phyloP scores from a whole-genome alignment of 768 basidiomycete genomes.

The Phaffia australis region DNA sequence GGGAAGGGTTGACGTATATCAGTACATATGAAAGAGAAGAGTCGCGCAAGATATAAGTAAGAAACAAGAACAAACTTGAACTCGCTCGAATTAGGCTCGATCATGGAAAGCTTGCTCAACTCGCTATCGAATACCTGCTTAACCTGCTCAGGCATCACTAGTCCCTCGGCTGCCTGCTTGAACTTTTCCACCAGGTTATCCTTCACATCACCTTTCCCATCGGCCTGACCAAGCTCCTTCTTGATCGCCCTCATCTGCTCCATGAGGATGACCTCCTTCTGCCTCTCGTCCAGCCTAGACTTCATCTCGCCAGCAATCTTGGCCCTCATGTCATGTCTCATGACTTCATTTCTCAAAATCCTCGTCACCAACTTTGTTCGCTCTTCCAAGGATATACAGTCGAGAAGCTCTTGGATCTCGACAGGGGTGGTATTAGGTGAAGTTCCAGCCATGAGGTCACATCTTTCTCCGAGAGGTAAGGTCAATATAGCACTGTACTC shows the following conservation, averaged over 20 bases:
- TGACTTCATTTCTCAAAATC: slow-evolving; percentile 93
- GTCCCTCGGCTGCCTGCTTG: slow-evolving; percentile 62
- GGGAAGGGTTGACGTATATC: background rate
- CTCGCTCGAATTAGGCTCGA: slow-evolving; percentile 84
- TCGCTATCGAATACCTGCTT: slow-evolving; percentile 95
- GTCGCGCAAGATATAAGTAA: background rate
- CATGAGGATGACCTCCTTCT: slow-evolving; percentile 91
- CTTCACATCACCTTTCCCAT: slow-evolving; percentile 80
- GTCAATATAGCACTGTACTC: background rate
- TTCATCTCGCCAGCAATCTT: slow-evolving; percentile 90
- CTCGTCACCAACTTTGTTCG: slow-evolving; percentile 78
- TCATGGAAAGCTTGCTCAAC: slow-evolving; percentile 70
- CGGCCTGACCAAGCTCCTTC: slow-evolving; percentile 66
- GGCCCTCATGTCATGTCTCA: slow-evolving; percentile 87
- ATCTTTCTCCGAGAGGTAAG: slow-evolving; percentile 50
- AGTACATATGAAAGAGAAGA: background rate
- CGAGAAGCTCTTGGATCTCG: slow-evolving; percentile 87
- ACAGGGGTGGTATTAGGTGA: slow-evolving; percentile 64
- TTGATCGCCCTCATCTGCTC: slow-evolving; percentile 94
- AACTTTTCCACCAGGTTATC: slow-evolving; percentile 89
- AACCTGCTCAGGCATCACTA: slow-evolving; percentile 83
- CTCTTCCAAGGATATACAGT: slow-evolving; percentile 73
- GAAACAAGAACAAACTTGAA: slow-evolving; percentile 47
- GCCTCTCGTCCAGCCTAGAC: slow-evolving; percentile 84
- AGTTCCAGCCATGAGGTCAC: slow-evolving; percentile 93